phyloP scores from a whole-genome alignment of 2,329 filamentous ascomycete genomes.

The Sporothrix protearum region DNA sequence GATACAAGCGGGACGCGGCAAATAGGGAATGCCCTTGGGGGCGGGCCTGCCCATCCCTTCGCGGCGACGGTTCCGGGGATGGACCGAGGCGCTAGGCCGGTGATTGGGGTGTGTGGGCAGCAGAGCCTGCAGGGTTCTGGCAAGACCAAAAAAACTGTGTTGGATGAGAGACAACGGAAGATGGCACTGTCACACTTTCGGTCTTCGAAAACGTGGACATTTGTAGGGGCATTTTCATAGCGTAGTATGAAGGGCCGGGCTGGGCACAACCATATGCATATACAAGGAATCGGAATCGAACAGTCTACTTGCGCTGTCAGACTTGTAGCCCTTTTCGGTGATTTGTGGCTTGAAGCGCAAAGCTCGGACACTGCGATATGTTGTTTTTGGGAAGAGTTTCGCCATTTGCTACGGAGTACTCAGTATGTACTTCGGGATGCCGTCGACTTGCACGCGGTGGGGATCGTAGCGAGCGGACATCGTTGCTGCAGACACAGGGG shows the following conservation, averaged over 20 bases:
- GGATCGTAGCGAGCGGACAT: not conserved
- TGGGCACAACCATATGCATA: not conserved
- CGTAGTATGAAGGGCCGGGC: not conserved
- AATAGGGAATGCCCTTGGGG: slow-evolving; percentile 22
- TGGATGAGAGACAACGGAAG: not conserved
- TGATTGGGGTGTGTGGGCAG: not conserved
- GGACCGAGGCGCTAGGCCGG: slow-evolving; percentile 18
- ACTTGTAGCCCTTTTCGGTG: not conserved
- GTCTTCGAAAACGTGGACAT: not conserved
- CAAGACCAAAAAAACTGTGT: not conserved
- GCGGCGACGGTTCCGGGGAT: slow-evolving; percentile 19
- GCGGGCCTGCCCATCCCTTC: slow-evolving; percentile 24
- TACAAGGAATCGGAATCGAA: not conserved
- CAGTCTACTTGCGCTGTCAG: not conserved
- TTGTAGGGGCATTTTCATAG: not conserved
- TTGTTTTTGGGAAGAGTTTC: not conserved
- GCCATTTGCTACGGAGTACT: not conserved
- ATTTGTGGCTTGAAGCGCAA: not conserved
- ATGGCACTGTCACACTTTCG: not conserved
- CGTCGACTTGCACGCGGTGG: not conserved
- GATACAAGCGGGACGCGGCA: slow-evolving; percentile 23
- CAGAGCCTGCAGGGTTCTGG: slow-evolving; percentile 11
- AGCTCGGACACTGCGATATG: no score
- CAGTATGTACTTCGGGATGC: no score
- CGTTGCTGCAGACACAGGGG: not conserved